These are phyloP conservation scores for Poronia punctata DNA, from an alignment of 495 filamentous ascomycete genomes.

Conservation along the genomic window DNA sequence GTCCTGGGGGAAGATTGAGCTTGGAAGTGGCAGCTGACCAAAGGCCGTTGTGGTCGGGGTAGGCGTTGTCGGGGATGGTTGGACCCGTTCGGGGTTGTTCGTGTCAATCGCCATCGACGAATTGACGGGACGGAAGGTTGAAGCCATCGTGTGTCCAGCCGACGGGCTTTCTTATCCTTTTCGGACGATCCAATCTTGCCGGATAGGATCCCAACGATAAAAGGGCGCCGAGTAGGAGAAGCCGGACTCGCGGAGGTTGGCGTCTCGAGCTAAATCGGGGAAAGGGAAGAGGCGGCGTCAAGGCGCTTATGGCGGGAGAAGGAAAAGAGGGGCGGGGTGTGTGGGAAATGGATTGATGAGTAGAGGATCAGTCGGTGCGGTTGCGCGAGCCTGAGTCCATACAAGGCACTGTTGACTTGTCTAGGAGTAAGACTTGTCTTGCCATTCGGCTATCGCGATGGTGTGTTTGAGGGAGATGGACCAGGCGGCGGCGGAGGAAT, in stretches of 20 bases:
- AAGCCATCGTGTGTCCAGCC: conserved; percentile 32
- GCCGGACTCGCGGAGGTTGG: conserved; percentile 8
- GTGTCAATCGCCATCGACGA: conserved; percentile 52
- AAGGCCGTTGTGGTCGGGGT: conserved; percentile 61
- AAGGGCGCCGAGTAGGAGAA: neutral
- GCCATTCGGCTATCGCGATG: neutral
- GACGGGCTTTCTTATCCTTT: neutral
- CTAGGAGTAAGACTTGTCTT: neutral
- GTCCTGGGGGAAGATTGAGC: conserved; percentile 48
- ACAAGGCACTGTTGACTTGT: neutral
- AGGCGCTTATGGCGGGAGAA: conserved; percentile 2
- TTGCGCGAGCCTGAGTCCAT: conserved; percentile 13
- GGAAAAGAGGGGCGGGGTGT: conserved; percentile 7
- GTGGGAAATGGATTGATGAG: conserved; percentile 6
- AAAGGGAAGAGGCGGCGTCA: conserved; percentile 2
- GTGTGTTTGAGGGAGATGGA: conserved; percentile 3
- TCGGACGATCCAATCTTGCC: neutral
- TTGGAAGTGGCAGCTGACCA: conserved; percentile 54
- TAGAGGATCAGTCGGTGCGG: conserved; percentile 8
- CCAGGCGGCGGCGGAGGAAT: conserved; percentile 18
- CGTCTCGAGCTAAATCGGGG: conserved; percentile 10
- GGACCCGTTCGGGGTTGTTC: conserved; percentile 40
- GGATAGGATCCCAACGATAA: neutral
- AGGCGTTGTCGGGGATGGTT: conserved; percentile 56
- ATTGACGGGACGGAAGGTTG: conserved; percentile 71